Evolutionary conservation across 176 grass and related monocot genomes (phyloP).

Genomic region (Luzula sylvatica): DNA sequence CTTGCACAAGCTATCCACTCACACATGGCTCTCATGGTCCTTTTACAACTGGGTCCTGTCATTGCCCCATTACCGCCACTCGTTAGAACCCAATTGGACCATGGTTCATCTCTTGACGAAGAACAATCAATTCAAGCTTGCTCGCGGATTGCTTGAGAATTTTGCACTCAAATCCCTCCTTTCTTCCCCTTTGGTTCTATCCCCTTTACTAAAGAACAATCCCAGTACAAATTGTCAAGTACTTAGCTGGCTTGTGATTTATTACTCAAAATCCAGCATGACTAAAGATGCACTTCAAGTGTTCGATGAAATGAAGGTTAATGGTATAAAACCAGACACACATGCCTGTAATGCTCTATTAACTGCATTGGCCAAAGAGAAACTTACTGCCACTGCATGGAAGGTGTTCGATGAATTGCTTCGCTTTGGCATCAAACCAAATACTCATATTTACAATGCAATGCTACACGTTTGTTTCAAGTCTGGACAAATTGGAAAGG

Average conservation of each 20-base stretch:
- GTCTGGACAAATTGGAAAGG: conserved; percentile 36
- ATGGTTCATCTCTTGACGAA: conserved; percentile 38
- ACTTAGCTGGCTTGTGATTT: conserved; percentile 31
- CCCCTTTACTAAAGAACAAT: conserved; percentile 14
- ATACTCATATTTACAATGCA: conserved; percentile 65
- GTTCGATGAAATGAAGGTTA: conserved; percentile 26
- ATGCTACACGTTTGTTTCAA: conserved; percentile 78
- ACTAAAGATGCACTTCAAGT: conserved; percentile 32
- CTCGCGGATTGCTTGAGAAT: conserved; percentile 24
- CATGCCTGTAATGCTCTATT: conserved; percentile 53
- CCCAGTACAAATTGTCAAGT: conserved; percentile 20
- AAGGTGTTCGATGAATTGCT: conserved; percentile 58
- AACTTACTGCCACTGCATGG: conserved; percentile 49
- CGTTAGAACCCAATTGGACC: conserved; percentile 30
- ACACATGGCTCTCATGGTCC: conserved; percentile 23
- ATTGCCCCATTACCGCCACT: conserved; percentile 35
- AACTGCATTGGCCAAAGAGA: conserved; percentile 41
- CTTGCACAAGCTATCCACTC: conserved; percentile 25
- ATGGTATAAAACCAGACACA: conserved; percentile 25
- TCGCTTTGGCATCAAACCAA: conserved; percentile 22
- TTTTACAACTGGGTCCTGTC: conserved; percentile 38
- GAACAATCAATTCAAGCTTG: conserved; percentile 12
- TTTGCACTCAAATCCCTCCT: conserved; percentile 29
- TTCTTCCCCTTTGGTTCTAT: conserved; percentile 28
- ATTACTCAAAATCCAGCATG: conserved; percentile 20